Base-by-base conservation (phyloP, 2,329 filamentous ascomycete species). In the Apiospora sp. region DNA sequence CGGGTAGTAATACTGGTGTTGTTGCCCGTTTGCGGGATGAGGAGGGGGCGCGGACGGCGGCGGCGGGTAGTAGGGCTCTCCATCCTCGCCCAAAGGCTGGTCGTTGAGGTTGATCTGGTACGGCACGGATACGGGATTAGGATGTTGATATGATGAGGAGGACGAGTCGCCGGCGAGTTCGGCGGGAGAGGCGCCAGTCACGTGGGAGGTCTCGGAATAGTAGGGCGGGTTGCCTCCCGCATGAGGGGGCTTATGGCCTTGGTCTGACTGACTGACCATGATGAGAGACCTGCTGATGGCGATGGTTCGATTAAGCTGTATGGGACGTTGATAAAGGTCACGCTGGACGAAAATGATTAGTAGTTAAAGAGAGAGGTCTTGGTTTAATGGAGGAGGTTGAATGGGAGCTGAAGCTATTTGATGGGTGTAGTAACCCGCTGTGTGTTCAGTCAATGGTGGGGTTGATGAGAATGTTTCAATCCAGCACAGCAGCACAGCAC, bases 1-100 rank as follows among this genome's bases (percentile, higher is more conserved):
- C 30, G 72, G 72, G 48, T 69, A 71, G 24, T 71, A 69, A 13
- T 71, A 58, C 27, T 68, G 44, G 8, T 71, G 43, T 1, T 68
- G 44, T 14, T 71, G 43, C 2, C 43, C 4, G 12, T 61, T 64
- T 4, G 58, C 58, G 13, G 58, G 58, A 34, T 34, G 37, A 8
- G 37, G 27, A 30, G 58, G 30, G 58, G 58, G 12, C 58, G n/a
- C 58, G 24, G 44, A 44, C 30, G 58, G 24, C 48, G 71, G 34
- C n/a, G 71, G 67, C 67, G 67, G 64, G 8, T 67, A 49, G 30
- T 49, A 34, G 24, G 68, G 69, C 24, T 69, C 58, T 0, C 58
- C 58, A 19, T 61, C 7, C 22, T 22, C 30, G 10, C 4, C 19
- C 14, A 61, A 34, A 2, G 54, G 54, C 30, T 37, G 54, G 16